phyloP scores from a whole-genome alignment of 164 flowering plant genomes.

The Macadamia tetraphylla region DNA sequence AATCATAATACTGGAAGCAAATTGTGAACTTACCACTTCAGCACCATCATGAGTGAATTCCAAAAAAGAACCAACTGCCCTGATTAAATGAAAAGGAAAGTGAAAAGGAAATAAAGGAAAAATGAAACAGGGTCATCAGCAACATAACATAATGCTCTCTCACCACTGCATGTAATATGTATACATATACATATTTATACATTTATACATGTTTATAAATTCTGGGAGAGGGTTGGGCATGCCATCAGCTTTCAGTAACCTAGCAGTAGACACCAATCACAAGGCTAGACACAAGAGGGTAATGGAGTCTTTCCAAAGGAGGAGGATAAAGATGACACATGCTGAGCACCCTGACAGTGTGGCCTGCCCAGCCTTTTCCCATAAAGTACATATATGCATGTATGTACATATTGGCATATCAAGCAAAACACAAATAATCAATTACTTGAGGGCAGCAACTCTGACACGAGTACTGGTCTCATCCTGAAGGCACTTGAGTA shows the following conservation, averaged over 20 bases:
- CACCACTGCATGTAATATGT: neutral
- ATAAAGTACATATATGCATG: no score
- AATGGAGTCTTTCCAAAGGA: no score
- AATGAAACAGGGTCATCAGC: neutral
- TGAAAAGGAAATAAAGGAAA: neutral
- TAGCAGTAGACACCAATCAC: no score
- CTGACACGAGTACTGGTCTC: slow-evolving; percentile 89
- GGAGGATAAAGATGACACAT: no score
- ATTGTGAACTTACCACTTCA: slow-evolving; percentile 71
- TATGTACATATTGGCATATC: neutral
- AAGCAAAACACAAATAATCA: neutral
- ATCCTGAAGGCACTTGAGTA: slow-evolving; percentile 86
- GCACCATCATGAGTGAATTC: slow-evolving; percentile 78
- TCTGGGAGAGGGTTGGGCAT: no score
- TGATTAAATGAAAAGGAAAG: slow-evolving; percentile 19
- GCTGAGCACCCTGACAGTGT: no score
- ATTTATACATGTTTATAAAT: no score
- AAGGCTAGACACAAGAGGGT: no score
- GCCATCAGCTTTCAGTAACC: no score
- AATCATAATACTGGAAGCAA: neutral
- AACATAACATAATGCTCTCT: neutral
- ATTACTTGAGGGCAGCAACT: slow-evolving; percentile 96
- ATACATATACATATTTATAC: no score
- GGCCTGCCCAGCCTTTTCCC: no score
- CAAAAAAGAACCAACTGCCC: slow-evolving; percentile 95